phyloP scores from a whole-genome alignment of 2,329 filamentous ascomycete species.

The Penicillium oxalicum region DNA sequence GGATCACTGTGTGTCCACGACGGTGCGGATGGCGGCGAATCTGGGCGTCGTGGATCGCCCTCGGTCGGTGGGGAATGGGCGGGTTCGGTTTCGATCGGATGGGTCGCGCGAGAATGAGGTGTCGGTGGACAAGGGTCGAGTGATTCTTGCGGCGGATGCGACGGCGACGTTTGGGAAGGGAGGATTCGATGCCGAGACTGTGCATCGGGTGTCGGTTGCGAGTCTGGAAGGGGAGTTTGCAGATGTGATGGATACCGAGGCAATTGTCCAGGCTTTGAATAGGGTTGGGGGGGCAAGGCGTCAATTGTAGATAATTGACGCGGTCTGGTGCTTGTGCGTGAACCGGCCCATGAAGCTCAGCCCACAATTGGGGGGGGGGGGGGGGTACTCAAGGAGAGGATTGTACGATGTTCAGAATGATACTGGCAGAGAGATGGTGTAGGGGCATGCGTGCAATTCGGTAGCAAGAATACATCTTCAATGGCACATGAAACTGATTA shows the following conservation, averaged over 20 bases:
- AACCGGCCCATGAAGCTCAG: too few species aligned
- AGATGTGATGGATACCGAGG: conserved; percentile 33
- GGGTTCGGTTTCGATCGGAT: conserved; percentile 13
- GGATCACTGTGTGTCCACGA: conserved; percentile 48
- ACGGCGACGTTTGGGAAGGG: conserved; percentile 43
- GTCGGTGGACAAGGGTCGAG: conserved; percentile 25
- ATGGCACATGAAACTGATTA: conserved; percentile 28
- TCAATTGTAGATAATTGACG: not conserved
- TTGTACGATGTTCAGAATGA: too few species aligned
- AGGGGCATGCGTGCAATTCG: too few species aligned
- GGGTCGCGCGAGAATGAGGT: conserved; percentile 17
- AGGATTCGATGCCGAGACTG: conserved; percentile 41
- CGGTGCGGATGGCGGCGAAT: conserved; percentile 45
- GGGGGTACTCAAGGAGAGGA: too few species aligned
- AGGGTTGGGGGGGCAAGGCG: not conserved
- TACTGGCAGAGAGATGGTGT: too few species aligned
- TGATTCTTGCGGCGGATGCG: conserved; percentile 43
- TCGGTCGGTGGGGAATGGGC: conserved; percentile 6
- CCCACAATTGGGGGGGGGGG: too few species aligned
- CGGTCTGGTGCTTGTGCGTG: too few species aligned
- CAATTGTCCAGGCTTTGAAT: conserved; percentile 30
- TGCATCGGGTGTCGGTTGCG: conserved; percentile 42
- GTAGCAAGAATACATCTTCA: too few species aligned
- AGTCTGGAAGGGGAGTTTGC: conserved; percentile 45
- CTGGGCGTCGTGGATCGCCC: conserved; percentile 38